Evolutionary conservation across 768 basidiomycete species (phyloP).

Genomic region (Termitomyces bulborhizus): DNA sequence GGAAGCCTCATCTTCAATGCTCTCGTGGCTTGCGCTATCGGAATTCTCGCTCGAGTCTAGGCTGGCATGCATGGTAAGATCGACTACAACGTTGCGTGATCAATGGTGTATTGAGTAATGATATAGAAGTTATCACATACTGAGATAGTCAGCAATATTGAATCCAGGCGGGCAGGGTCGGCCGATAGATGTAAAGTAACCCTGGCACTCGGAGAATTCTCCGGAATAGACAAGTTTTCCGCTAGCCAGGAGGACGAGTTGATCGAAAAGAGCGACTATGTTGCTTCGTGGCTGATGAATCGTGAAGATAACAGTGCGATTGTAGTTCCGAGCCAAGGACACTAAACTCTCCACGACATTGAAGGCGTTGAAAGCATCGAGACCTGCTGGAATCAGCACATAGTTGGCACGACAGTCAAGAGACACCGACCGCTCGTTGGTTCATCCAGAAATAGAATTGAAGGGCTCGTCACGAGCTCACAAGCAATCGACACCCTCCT

Average conservation of each 20-base stretch:
- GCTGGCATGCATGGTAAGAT: constrained; percentile 61
- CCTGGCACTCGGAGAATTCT: constrained; percentile 65
- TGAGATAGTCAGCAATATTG: constrained; percentile 95
- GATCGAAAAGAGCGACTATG: constrained; percentile 94
- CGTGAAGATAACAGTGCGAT: constrained; percentile 94
- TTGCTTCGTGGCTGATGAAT: constrained; percentile 98
- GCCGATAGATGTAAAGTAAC: constrained; percentile 75
- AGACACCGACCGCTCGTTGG: constrained; percentile 78
- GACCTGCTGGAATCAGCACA: constrained; percentile 38
- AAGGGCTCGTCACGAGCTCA: constrained; percentile 95
- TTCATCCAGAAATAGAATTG: constrained; percentile 94
- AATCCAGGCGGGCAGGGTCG: constrained; percentile 88
- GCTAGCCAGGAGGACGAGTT: constrained; percentile 77
- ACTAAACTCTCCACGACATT: constrained; percentile 90
- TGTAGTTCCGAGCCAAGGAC: constrained; percentile 80
- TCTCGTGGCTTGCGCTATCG: constrained; percentile 18
- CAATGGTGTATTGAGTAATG: not conserved
- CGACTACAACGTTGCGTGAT: constrained; percentile 37
- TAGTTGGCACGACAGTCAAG: not conserved
- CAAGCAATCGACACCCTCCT: constrained; percentile 96
- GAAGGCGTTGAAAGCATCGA: constrained; percentile 93
- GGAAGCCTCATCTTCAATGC: constrained; percentile 10
- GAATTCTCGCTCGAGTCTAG: constrained; percentile 29
- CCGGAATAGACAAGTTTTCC: constrained; percentile 87
- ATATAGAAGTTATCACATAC: constrained; percentile 39